Conservation (phyloP, 73 alveolate genomes). For the Paramecium biaurelia region DNA sequence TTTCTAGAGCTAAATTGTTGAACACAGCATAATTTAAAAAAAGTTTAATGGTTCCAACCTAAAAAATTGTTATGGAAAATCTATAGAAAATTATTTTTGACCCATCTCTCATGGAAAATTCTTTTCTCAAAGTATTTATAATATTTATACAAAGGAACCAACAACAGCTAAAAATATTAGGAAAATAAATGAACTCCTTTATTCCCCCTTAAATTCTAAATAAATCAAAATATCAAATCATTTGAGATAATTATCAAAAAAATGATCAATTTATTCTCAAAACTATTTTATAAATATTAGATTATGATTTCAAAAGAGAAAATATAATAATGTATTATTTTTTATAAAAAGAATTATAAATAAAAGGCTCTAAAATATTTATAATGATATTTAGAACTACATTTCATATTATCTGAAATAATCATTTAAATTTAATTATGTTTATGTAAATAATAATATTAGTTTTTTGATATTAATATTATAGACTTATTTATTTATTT, state of each 20-base stretch:
- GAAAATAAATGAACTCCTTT: not conserved
- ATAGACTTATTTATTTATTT: not conserved
- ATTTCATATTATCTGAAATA: too few species aligned
- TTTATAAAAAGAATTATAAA: too few species aligned
- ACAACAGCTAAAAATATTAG: not conserved
- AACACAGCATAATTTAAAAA: not conserved
- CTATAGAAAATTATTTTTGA: not conserved
- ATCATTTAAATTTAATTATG: too few species aligned
- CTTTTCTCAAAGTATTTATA: not conserved
- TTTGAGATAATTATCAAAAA: not conserved
- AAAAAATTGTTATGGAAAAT: not conserved
- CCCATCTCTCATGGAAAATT: not conserved
- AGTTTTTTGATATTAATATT: too few species aligned
- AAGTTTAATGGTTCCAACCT: not conserved
- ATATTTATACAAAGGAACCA: not conserved
- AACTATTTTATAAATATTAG: not conserved
- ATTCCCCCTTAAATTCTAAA: not conserved
- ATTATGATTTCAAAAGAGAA: not conserved
- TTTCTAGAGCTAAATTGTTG: not conserved
- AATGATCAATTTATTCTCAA: not conserved
- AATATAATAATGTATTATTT: too few species aligned
- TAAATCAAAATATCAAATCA: not conserved
- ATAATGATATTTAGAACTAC: too few species aligned
- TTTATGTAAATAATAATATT: too few species aligned
- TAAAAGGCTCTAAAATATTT: too few species aligned